phyloP scores from a whole-genome alignment of 2,329 filamentous ascomycete genomes.

The Diaporthe citrichinensis region DNA sequence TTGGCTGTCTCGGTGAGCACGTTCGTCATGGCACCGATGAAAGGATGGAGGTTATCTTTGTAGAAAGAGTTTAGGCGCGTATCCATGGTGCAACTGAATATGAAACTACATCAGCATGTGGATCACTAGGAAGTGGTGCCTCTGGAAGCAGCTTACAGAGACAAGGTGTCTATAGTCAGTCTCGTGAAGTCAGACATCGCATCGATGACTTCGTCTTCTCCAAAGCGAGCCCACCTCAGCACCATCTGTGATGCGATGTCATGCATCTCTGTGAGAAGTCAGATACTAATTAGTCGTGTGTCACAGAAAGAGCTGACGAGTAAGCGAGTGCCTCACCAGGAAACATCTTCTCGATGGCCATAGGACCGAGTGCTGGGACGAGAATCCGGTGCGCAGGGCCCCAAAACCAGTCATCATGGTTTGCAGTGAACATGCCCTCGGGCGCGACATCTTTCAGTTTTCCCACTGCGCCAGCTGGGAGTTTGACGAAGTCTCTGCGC shows the following conservation, averaged over 20 bases:
- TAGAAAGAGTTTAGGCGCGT: constrained; percentile 44
- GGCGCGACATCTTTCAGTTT: constrained; percentile 13
- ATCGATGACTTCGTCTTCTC: background rate
- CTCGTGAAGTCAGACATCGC: background rate
- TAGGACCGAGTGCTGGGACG: constrained; percentile 26
- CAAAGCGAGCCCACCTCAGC: constrained; percentile 37
- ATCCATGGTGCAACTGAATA: constrained; percentile 32
- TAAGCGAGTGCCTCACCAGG: background rate
- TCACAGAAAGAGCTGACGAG: too few relatives aligned
- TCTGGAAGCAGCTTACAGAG: background rate
- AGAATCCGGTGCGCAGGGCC: constrained; percentile 13
- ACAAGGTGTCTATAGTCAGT: constrained; percentile 42
- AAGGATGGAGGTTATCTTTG: constrained; percentile 34
- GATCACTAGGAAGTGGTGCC: too few relatives aligned
- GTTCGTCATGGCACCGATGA: constrained; percentile 38
- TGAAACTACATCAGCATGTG: too few relatives aligned
- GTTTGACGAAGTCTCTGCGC: constrained; percentile 26
- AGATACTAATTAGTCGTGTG: too few relatives aligned
- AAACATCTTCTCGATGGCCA: constrained; percentile 29
- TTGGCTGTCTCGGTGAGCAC: constrained; percentile 42
- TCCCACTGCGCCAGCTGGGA: constrained; percentile 14
- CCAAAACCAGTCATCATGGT: constrained; percentile 28
- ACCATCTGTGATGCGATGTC: constrained; percentile 42
- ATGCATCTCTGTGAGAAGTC: constrained; percentile 37
- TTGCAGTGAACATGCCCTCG: constrained; percentile 19